Evolutionary conservation across 345 rosid species (phyloP).

Genomic region (Hibiscus syriacus): DNA sequence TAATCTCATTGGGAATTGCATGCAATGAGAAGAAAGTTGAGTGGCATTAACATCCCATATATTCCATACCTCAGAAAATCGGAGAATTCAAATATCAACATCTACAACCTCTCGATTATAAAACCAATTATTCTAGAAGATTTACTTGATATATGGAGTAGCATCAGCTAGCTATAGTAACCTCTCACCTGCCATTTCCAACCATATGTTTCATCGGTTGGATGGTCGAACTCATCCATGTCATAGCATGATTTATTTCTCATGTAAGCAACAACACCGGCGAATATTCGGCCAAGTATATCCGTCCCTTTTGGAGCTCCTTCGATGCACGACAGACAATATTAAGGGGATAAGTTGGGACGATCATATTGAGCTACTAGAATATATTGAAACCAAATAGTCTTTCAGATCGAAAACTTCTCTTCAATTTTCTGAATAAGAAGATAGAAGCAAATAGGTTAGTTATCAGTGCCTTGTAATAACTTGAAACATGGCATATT

Average conservation of each 20-base stretch:
- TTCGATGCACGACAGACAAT: slow-evolving; percentile 30
- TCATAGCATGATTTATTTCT: slow-evolving; percentile 34
- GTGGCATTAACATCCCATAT: neutral
- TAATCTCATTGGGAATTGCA: neutral
- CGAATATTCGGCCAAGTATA: slow-evolving; percentile 26
- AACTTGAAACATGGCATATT: neutral
- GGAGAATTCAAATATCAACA: neutral
- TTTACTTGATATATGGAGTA: too few relatives aligned
- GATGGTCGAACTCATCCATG: slow-evolving; percentile 15
- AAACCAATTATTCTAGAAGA: too few relatives aligned
- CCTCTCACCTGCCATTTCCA: slow-evolving; percentile 47
- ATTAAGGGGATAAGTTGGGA: slow-evolving; percentile 28
- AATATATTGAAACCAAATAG: slow-evolving; percentile 23
- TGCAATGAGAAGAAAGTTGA: slow-evolving; percentile 4
- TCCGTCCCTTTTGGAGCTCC: slow-evolving; percentile 21
- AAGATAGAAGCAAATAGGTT: neutral
- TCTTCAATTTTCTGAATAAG: slow-evolving; percentile 20
- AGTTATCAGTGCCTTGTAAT: neutral
- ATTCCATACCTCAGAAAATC: too few relatives aligned
- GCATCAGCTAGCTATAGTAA: too few relatives aligned
- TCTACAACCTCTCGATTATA: neutral
- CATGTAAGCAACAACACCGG: slow-evolving; percentile 37
- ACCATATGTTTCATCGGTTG: slow-evolving; percentile 18
- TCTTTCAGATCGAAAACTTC: slow-evolving; percentile 23
- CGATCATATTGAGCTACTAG: slow-evolving; percentile 37